Evolutionary conservation across 129 eudicot genomes (phyloP), one percentile per base, ranked within the genome.

Genomic region (Tagetes patula): DNA sequence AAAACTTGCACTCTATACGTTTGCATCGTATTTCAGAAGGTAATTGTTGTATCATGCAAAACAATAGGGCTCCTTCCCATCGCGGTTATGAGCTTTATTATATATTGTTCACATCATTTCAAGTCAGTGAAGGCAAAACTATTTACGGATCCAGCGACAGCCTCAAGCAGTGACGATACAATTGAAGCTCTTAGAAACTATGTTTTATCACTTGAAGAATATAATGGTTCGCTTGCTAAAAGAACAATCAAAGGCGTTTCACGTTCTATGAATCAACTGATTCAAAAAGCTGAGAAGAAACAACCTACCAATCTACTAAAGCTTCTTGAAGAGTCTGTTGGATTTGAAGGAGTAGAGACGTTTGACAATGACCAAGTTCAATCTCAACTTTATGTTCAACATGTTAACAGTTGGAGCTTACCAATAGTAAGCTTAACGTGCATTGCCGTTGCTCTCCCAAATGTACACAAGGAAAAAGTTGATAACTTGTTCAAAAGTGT

Each of bases 361-460:
- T 73, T 80, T 2, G 31, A 20, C 69, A 65, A 50, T 68, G 74
- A 8, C 20, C 12, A 27, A 9, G 1, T 46, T 83, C 1, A n/a
- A 14, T 43, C 13, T 65, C 11, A 61, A 48, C 5, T 47, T 11
- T 47, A 47, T 30, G 55, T 65, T 41, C 53, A 42, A 30, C 70
- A 6, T 7, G 53, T 66, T 30, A 66, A 66, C 1, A 66, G 68
- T 1, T 38, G 68, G 68, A 63, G 68, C 47, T 13, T 63, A n/a
- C 10, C 46, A 0, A 3, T 63, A 31, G 10, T 63, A 63, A 63
- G 31, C 0, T 47, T 63, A 8, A 79, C 88, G 6, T 61, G 78
- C 69, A 77, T 84, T 20, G 85, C 81, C 2, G 5, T 77, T 40
- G 56, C 85, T 9, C 83, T 84, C 33, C 77, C 85, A 9, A 27